A percentile compares a stretch with the other conserved stretches of the same genome.
Conservation (phyloP, 1,284 basidiomycete species). For the Cystobasidium pallidum region DNA sequence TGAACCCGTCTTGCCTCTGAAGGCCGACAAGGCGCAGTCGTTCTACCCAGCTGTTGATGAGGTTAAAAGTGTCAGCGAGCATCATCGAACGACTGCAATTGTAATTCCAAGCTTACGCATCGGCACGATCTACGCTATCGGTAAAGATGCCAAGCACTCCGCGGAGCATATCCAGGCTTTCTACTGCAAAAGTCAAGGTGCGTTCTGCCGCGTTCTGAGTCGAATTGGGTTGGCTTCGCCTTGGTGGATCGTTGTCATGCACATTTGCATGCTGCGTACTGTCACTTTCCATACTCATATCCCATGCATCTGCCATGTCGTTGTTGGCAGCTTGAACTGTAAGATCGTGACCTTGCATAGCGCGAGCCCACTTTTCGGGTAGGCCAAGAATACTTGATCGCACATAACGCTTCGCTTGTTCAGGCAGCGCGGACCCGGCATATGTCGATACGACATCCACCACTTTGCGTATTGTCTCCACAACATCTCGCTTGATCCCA, state of each 20-base stretch:
- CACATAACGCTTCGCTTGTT: constrained; percentile 75
- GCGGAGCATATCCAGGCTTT: constrained; percentile 87
- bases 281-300: too few species aligned
- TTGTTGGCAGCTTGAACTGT: neutral
- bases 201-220: constrained; percentile 72
- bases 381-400: constrained; percentile 78
- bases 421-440: constrained; percentile 79
- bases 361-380: constrained; percentile 75
- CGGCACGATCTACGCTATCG: constrained; percentile 83
- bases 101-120: constrained; percentile 66
- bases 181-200: constrained; percentile 80
- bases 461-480: constrained; percentile 82
- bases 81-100: too few species aligned
- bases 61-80: too few species aligned
- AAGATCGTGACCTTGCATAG: constrained; percentile 48
- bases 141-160: constrained; percentile 82
- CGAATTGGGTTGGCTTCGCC: constrained; percentile 50
- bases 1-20: constrained; percentile 61
- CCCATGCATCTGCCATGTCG: too few species aligned
- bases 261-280: too few species aligned
- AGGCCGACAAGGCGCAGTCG: constrained; percentile 73
- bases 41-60: constrained; percentile 70
- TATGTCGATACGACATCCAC: constrained; percentile 86
- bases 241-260: neutral
- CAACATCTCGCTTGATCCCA: constrained; percentile 76